Evolutionary conservation across 1,139 yeast species (phyloP), one percentile per base, ranked within the genome.

Genomic region (Suhomyces ambrosiae): DNA sequence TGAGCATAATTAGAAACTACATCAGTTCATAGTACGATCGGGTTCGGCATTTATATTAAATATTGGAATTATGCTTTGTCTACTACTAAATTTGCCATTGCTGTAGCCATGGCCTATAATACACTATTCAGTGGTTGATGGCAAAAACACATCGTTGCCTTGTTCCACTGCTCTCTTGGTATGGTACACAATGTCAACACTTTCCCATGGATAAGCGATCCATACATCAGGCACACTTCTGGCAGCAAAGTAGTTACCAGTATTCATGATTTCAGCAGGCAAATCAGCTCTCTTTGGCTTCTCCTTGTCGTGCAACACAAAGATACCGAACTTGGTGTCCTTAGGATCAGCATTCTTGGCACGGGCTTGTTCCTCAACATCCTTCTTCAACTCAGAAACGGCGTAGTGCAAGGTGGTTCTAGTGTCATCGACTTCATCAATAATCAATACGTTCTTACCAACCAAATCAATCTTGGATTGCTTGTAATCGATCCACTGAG

Each of bases 121-220:
- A 37, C 35, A 33, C 40, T 45, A 42, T 24, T 45, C 52, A 21
- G 63, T 61, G 23, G 63, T 53, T 14, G 71, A 70, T 22, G 74
- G 71, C 46, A 71, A 59, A 49, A 71, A 71, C 7, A 69, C 76
- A 46, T 72, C 78, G 49, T 72, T 71, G 23, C 63, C 95, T 66
- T 90, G 97, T 56, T 79, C 80, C 45, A 81, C 71, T 25, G 97
- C 96, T 61, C 71, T 76, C 60, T 77, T 72, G 38, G 95, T 86
- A 61, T 90, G 98, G 65, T 74, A 76, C 35, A 86, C 96, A 60
- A 90, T 92, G 66, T 90, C 96, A 42, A 76, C 75, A 22, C 94
- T 81, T 67, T 88, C 96, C 98, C 98, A 92, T 35, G 97, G 97
- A 63, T 92, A 92, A 30, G 97, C 97, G 54, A 88, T 89, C 98